Base-by-base conservation (phyloP, 2,329 filamentous ascomycete genomes). In the Trichoderma breve region DNA sequence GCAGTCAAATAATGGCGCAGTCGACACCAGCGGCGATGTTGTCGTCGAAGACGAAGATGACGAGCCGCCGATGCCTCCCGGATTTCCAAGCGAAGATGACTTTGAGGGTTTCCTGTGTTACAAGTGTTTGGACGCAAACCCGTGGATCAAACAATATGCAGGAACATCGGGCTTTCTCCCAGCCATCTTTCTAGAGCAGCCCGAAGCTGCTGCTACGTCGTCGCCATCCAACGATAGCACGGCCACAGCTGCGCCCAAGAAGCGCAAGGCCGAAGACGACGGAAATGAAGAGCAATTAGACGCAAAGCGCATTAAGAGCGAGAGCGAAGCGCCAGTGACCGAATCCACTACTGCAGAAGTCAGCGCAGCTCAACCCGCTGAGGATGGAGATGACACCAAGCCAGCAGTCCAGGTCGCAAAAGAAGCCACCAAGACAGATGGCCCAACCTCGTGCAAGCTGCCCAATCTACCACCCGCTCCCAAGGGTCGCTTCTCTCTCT, bases 91-190 rank as follows among this genome's bases (percentile, higher is more conserved):
- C 0, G 95, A 98, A 77, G 94, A 97, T 32, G 90, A 92, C 34
- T 99, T 99, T 75, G 94, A 97, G 68, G 89, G 91, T 32, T 92
- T 98, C 77, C 87, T 99, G 47, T 99, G 96, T 84, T 97, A 96
- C 84, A 97, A 97, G 79, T 99, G 96, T 76, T 88, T 97, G 15
- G 90, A 95, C 53, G 89, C 94, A 1, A 89, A 94, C 76, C 93
- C 94, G 0, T 99, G 96, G 96, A 91, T 98, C 80, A 97, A 95
- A 83, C 86, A 86, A 74, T 98, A 98, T 79, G 94, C 93, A 6
- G 92, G 92, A 2, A 89, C 92, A 0, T 79, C 89, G 0, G 94
- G 95, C 0, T 98, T 99, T 77, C 84, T 98, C 0, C 85, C 89
- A 0, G 88, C 95, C 0, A 88, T 98, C 0, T 91, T 90, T 73